Evolutionary conservation across 768 basidiomycete species (phyloP).

Genomic region (Goffeauzyma gilvescens): DNA sequence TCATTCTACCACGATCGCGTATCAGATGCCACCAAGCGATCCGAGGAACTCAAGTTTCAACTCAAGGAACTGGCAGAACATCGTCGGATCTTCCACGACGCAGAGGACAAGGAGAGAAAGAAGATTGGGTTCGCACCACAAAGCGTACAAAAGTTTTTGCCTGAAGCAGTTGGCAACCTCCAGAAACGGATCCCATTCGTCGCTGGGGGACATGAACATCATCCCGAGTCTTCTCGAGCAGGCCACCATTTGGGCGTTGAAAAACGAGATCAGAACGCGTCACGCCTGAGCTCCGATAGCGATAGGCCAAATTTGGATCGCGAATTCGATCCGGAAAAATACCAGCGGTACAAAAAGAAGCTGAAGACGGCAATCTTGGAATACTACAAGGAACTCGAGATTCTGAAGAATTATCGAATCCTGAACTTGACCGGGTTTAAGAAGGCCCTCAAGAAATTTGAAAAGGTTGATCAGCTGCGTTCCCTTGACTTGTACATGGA

Average conservation of each 20-base stretch:
- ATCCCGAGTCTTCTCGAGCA: too few relatives aligned
- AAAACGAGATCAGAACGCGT: too few relatives aligned
- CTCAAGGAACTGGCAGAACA: slow-evolving; percentile 57
- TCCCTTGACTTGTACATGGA: slow-evolving; percentile 60
- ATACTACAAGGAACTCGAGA: slow-evolving; percentile 67
- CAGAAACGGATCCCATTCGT: slow-evolving; percentile 8
- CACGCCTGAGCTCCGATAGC: too few relatives aligned
- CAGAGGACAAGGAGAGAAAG: slow-evolving; percentile 2
- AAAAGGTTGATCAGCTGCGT: slow-evolving; percentile 55
- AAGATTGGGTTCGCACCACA: slow-evolving; percentile 3
- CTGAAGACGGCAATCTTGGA: slow-evolving; percentile 67
- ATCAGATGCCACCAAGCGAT: slow-evolving; percentile 38
- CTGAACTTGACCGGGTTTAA: slow-evolving; percentile 80
- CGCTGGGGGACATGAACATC: too few relatives aligned
- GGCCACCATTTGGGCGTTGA: too few relatives aligned
- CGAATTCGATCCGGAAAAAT: slow-evolving; percentile 55
- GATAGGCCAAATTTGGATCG: too few relatives aligned
- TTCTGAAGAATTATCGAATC: slow-evolving; percentile 76
- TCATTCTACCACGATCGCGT: slow-evolving; percentile 58
- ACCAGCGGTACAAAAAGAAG: slow-evolving; percentile 62
- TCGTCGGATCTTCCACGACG: slow-evolving; percentile 35
- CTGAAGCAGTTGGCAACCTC: too few relatives aligned
- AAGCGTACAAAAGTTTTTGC: too few relatives aligned
- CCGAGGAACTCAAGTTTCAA: slow-evolving; percentile 44
- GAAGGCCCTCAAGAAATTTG: slow-evolving; percentile 65